Percentiles rank a stretch among this genome's conserved stretches.
phyloP scores from a whole-genome alignment of 768 basidiomycete genomes.

The Lactifluus echinatus region DNA sequence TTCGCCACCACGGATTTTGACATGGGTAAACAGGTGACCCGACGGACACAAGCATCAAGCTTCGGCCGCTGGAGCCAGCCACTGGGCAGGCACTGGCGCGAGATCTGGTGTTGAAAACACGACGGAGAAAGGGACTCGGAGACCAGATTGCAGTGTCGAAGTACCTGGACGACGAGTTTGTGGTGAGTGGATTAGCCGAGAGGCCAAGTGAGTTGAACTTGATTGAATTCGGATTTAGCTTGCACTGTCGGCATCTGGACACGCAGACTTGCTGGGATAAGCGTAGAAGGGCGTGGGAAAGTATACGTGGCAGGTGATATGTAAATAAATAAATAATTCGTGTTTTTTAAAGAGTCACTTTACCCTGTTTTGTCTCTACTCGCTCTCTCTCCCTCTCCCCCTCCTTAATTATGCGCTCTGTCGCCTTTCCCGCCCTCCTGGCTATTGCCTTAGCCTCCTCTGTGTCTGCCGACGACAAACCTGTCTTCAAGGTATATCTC shows the following conservation, averaged over 20 bases:
- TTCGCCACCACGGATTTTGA: not conserved
- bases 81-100: conserved; percentile 91
- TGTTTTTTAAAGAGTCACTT: conserved; percentile 12
- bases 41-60: conserved; percentile 93
- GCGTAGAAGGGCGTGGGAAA: conserved; percentile 27
- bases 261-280: conserved; percentile 80
- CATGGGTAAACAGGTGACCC: conserved; percentile 66
- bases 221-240: conserved; percentile 42
- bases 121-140: conserved; percentile 90
- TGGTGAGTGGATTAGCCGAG: conserved; percentile 41
- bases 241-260: conserved; percentile 91
- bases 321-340: conserved; percentile 28
- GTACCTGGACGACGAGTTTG: conserved; percentile 95
- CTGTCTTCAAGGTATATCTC: conserved; percentile 50
- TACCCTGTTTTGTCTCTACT: conserved; percentile 30
- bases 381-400: conserved; percentile 30
- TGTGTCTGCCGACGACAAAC: conserved; percentile 52
- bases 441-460: conserved; percentile 53
- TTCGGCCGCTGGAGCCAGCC: conserved; percentile 93
- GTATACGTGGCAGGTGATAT: conserved; percentile 36
- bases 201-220: not conserved
- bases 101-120: conserved; percentile 93
- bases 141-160: conserved; percentile 97
- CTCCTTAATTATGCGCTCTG: conserved; percentile 64
- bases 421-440: conserved; percentile 68